Percentiles rank a stretch among this genome's conserved stretches.
These are phyloP conservation scores for Metschnikowia henanensis DNA, from an alignment of 805 yeast species.

Conservation along the genomic window DNA sequence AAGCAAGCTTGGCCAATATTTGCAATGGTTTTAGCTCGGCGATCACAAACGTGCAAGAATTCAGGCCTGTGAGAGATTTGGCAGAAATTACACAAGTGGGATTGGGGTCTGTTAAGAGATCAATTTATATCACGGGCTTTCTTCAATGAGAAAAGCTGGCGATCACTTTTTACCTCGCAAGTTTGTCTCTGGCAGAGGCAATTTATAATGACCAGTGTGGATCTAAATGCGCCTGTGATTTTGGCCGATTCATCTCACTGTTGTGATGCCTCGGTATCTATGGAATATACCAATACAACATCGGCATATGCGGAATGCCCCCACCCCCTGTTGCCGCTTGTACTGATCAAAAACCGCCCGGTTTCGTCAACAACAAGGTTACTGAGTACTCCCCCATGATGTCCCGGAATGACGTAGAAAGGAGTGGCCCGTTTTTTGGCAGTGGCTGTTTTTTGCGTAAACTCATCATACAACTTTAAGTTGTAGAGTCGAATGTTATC, in stretches of 20 bases:
- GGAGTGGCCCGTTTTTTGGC: slow-evolving; percentile 56
- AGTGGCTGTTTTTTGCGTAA: slow-evolving; percentile 25
- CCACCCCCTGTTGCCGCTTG: slow-evolving; percentile 97
- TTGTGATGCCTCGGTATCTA: slow-evolving; percentile 43
- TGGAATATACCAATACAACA: slow-evolving; percentile 78
- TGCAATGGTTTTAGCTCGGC: slow-evolving; percentile 13
- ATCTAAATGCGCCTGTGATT: too few relatives aligned
- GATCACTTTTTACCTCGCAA: too few relatives aligned
- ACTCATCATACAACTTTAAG: slow-evolving; percentile 45
- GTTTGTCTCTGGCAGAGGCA: too few relatives aligned
- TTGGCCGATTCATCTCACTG: too few relatives aligned
- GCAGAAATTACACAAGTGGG: slow-evolving; percentile 32
- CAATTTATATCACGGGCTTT: slow-evolving; percentile 23
- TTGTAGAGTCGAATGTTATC: slow-evolving; percentile 92
- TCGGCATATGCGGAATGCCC: slow-evolving; percentile 76
- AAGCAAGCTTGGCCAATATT: background rate
- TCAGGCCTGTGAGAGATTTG: slow-evolving; percentile 21
- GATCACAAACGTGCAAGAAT: slow-evolving; percentile 15
- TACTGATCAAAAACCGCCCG: slow-evolving; percentile 82
- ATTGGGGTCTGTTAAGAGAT: slow-evolving; percentile 32
- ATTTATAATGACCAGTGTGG: too few relatives aligned
- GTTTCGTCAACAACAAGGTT: slow-evolving; percentile 81
- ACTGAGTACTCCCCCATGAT: slow-evolving; percentile 89
- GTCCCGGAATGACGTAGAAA: slow-evolving; percentile 91
- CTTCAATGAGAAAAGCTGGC: too few relatives aligned